Conservation (phyloP, 73 alveolate species). For the Diophrys sp. region DNA sequence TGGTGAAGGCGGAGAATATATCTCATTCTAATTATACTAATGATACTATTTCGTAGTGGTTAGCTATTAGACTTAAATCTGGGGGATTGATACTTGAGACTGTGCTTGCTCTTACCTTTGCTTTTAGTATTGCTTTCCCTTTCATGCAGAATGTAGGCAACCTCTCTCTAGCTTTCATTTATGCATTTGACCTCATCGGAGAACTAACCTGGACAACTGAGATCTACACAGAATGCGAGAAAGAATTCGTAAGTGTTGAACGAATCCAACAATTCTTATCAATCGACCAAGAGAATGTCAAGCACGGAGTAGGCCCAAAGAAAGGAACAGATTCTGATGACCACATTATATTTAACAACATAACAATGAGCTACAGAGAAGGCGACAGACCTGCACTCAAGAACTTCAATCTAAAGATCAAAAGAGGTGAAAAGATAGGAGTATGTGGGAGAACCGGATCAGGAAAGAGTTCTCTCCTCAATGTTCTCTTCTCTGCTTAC, state of each 20-base stretch:
- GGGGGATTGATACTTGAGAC: neutral
- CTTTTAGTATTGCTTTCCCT: neutral
- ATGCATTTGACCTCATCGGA: neutral
- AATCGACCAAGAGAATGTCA: neutral
- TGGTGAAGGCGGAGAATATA: neutral
- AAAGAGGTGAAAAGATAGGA: constrained; percentile 63
- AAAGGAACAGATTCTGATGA: constrained; percentile 63
- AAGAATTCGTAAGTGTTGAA: constrained; percentile 1
- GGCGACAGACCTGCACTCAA: constrained; percentile 49
- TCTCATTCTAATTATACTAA: neutral
- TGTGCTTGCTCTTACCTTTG: neutral
- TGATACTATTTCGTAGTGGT: neutral
- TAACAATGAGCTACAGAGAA: constrained; percentile 59
- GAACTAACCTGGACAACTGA: neutral
- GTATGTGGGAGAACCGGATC: constrained; percentile 91
- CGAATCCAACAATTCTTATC: neutral
- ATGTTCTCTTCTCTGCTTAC: constrained; percentile 51
- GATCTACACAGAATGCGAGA: neutral
- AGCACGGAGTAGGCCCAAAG: neutral
- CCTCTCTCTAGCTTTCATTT: constrained; percentile 2
- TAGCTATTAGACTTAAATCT: neutral
- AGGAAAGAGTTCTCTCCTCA: constrained; percentile 79
- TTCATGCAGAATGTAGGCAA: neutral
- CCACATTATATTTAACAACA: constrained; percentile 61
- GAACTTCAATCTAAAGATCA: constrained; percentile 27